A percentile compares a stretch with the other conserved stretches of the same genome.
Conservation (phyloP, 441 rosid species). For the Croton laevigatus region DNA sequence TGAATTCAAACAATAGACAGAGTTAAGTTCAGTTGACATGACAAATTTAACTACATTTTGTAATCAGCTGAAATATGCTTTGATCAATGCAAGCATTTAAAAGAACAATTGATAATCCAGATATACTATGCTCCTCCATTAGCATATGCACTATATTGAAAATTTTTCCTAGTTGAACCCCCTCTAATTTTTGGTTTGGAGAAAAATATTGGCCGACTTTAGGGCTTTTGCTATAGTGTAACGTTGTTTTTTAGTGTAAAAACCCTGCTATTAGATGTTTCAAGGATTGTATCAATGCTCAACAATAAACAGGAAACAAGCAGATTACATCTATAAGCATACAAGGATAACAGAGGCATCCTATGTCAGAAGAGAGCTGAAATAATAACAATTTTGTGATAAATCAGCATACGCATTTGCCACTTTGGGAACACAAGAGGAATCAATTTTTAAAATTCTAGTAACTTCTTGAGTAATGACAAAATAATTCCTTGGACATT, state of each 20-base stretch:
- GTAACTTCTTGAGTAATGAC: too few species aligned
- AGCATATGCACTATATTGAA: not conserved
- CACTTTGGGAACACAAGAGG: not conserved
- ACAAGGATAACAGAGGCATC: not conserved
- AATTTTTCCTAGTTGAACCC: not conserved
- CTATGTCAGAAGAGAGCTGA: not conserved
- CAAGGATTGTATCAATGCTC: too few species aligned
- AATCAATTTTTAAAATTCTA: not conserved
- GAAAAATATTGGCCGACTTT: too few species aligned
- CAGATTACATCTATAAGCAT: not conserved
- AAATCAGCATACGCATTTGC: not conserved
- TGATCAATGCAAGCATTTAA: not conserved
- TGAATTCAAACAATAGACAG: not conserved
- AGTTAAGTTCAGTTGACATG: slow-evolving; percentile 6
- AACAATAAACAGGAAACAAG: too few species aligned
- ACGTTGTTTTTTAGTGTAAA: too few species aligned
- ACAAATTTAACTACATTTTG: not conserved
- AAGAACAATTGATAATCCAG: not conserved
- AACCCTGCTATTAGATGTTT: too few species aligned
- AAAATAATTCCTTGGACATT: too few species aligned
- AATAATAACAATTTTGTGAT: not conserved
- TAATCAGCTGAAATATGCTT: not conserved
- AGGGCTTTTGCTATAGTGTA: too few species aligned
- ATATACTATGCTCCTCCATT: not conserved
- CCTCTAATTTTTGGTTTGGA: not conserved